Conservation (phyloP, 1,284 basidiomycete species). For the Gymnopus androsaceus region DNA sequence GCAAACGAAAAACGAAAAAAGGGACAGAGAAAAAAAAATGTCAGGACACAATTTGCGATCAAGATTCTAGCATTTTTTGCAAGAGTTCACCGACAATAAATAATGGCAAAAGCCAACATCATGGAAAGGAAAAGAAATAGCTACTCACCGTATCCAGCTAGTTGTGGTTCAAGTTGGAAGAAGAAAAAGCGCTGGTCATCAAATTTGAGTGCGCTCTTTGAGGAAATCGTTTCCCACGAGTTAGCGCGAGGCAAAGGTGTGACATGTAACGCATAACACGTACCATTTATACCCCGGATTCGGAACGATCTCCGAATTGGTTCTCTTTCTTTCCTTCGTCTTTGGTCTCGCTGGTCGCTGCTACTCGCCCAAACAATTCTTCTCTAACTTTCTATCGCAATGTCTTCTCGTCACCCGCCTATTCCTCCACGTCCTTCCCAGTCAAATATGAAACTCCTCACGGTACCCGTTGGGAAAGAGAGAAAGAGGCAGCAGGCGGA, state of each 20-base stretch:
- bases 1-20: background rate
- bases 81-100: conserved; percentile 72
- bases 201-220: too few relatives aligned
- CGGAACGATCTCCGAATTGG: background rate
- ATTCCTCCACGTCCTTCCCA: conserved; percentile 67
- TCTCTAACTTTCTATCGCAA: conserved; percentile 25
- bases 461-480: conserved; percentile 82
- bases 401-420: conserved; percentile 39
- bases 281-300: background rate
- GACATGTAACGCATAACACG: background rate
- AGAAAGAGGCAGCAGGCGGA: conserved; percentile 73
- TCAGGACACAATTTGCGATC: conserved; percentile 46
- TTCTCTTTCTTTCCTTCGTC: background rate
- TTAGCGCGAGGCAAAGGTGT: background rate
- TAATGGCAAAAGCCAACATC: conserved; percentile 57
- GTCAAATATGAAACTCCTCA: conserved; percentile 66
- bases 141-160: background rate
- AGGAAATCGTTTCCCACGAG: too few relatives aligned
- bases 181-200: background rate
- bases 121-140: conserved; percentile 27
- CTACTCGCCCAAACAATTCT: conserved; percentile 6
- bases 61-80: conserved; percentile 26
- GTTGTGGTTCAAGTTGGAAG: background rate
- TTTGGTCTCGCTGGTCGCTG: conserved; percentile 15
- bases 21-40: conserved; percentile 9